Base-by-base conservation (phyloP, 1,284 basidiomycete species). In the Amylostereum chailletii region DNA sequence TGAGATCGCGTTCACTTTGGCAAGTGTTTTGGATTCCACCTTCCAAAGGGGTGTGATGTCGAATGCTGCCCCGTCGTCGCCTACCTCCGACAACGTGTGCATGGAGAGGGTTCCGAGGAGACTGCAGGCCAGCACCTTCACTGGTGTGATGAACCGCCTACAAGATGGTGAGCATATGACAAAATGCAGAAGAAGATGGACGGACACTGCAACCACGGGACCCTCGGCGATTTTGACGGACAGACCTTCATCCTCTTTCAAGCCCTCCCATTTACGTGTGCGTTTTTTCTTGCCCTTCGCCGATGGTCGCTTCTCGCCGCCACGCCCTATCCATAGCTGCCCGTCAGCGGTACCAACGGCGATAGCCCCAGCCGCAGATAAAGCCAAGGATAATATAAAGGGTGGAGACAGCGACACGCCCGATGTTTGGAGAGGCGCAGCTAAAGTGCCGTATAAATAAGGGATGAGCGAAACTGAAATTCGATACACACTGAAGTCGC, bases 261-360 rank as follows among this genome's bases (percentile, higher is more conserved):
- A 65, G 1, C 88, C 87, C 53, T 79, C 76, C 87, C 88, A 90
- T 59, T 79, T 87, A 49, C 77, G 73, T 26, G 69, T 69, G 54
- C 75, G 74, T 59, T 79, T 84, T 58, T 75, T 77, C 54, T 71
- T 71, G 34, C 56, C 56, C 30, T 48, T 55, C n/a, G 58, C 52
- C 11, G 60, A 52, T 11, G 60, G 46, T 10, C 59, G 56, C 57
- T 79, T 86, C 59, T 83, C 78, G 3, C 86, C 85, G 4, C 84
- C 79, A 9, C 74, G 71, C 8, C 85, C 84, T 29, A 89, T 57
- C 71, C 80, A 81, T 5, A 89, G 57, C 42, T 77, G 76, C 3
- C 88, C 88, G 59, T 89, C 84, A 26, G 85, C 87, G 2, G 81
- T 85, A 3, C 82, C 79, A 5, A 76, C 83, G n/a, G 80, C 84